Percentiles rank a stretch among this genome's conserved stretches.
Evolutionary conservation across 176 grass and related monocot species (phyloP).

Genomic region (Carex cristatella): DNA sequence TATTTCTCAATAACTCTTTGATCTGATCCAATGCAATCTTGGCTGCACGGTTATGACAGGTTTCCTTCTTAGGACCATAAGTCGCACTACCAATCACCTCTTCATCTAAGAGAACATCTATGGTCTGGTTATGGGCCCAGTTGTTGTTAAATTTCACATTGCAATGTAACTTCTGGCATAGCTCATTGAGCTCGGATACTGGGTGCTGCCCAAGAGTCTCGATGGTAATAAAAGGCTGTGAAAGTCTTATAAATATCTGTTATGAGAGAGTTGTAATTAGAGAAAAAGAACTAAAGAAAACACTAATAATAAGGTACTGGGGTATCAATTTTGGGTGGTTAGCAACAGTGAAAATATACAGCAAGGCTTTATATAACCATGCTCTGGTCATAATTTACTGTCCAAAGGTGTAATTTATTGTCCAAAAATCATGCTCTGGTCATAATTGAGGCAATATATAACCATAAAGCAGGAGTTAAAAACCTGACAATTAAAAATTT

Average conservation of each 20-base stretch:
- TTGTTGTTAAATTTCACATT: constrained; percentile 35
- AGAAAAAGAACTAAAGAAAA: neutral
- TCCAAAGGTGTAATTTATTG: too few species aligned
- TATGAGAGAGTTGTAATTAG: neutral
- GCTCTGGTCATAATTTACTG: neutral
- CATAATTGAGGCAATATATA: neutral
- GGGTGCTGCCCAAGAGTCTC: constrained; percentile 64
- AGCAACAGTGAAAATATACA: neutral
- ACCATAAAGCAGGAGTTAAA: neutral
- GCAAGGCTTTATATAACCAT: too few species aligned
- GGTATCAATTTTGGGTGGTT: neutral
- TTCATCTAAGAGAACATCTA: constrained; percentile 49
- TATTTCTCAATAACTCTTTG: neutral
- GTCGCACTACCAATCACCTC: constrained; percentile 33
- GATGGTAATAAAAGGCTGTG: constrained; percentile 40
- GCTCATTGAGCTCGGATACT: constrained; percentile 51
- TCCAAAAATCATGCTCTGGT: neutral
- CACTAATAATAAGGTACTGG: neutral
- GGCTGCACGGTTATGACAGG: constrained; percentile 51
- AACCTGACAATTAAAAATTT: neutral
- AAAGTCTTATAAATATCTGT: constrained; percentile 54
- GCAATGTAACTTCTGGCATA: constrained; percentile 41
- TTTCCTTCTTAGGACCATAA: constrained; percentile 58
- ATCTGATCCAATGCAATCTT: constrained; percentile 30
- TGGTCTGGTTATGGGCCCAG: constrained; percentile 36